Evolutionary conservation across 176 grass and related monocot genomes (phyloP), one percentile per base, ranked within the genome.

Genomic region (Ampelocalamus luodianensis): DNA sequence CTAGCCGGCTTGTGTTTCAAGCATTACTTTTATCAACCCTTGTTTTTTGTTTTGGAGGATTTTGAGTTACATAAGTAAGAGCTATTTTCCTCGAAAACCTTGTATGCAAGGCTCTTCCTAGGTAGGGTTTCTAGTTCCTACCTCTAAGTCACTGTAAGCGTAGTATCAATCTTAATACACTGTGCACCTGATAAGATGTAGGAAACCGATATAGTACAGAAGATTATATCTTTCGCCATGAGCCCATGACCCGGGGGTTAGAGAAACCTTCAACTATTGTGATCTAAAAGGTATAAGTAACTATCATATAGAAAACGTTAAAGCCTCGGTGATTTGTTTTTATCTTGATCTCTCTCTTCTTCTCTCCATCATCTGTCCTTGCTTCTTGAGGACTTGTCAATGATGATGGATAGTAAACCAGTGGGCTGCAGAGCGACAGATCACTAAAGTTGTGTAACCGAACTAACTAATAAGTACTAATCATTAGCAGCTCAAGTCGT

Each of bases 1-100:
- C 36, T 53, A 13, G 11, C 16, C 53, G 50, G 55, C 55, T 72
- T 83, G 62, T 83, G 4, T 23, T n/a, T 78, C 26, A 60, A 85
- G 83, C 64, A 36, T 85, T 56, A 6, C 68, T 73, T 69, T 77
- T 46, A 44, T 50, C 51, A 53, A n/a, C n/a, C n/a, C 14, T 22
- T 58, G 72, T 62, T 56, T 68, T n/a, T 68, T 56, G 46, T 8
- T 58, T 68, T 44, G 36, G 5, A 17, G 38, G 5, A 29, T 60
- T 68, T 85, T 15, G 15, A n/a, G 5, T 43, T 38, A 40, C 4
- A 53, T 20, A n/a, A 63, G 34, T 48, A 16, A 48, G 29, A 14
- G 18, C 44, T 23, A 53, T 51, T 51, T 53, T 20, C 50, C 50
- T 18, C 18, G 0, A 37, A 7, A 26, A 45, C 15, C 27, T 36